A percentile compares a stretch with the other conserved stretches of the same genome.
Evolutionary conservation across 768 basidiomycete genomes (phyloP).

Genomic region (Chalciporus chontae): DNA sequence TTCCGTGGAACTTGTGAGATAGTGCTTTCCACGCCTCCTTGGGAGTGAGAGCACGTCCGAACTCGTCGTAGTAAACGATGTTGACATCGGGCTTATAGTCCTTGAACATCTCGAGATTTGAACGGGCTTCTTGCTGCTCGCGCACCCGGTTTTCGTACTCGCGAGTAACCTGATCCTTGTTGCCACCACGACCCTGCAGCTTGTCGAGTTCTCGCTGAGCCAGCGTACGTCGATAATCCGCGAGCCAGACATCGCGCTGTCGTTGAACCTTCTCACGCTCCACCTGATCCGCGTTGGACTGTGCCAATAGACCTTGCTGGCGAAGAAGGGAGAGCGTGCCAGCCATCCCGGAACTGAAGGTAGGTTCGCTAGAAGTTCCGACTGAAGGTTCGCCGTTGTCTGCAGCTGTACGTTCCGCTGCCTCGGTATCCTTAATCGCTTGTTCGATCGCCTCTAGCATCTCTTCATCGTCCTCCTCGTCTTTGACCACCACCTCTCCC

Average conservation of each 20-base stretch:
- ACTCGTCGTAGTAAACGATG: slow-evolving; percentile 95
- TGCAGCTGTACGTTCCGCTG: slow-evolving; percentile 41
- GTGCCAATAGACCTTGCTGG: slow-evolving; percentile 84
- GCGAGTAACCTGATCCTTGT: slow-evolving; percentile 89
- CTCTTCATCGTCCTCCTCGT: slow-evolving; percentile 76
- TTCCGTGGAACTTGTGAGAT: slow-evolving; percentile 97
- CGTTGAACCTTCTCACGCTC: slow-evolving; percentile 82
- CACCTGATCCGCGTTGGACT: slow-evolving; percentile 54
- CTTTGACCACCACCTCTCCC: slow-evolving; percentile 75
- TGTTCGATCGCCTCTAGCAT: slow-evolving; percentile 79
- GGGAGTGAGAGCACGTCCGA: slow-evolving; percentile 79
- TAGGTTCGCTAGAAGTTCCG: slow-evolving; percentile 76
- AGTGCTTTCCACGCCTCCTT: slow-evolving; percentile 99
- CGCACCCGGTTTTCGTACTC: slow-evolving; percentile 93
- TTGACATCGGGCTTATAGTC: slow-evolving; percentile 97
- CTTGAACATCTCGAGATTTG: slow-evolving; percentile 79
- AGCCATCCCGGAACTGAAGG: slow-evolving; percentile 80
- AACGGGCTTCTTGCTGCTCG: slow-evolving; percentile 87
- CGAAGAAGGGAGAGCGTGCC: slow-evolving; percentile 85
- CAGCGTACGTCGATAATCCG: slow-evolving; percentile 72
- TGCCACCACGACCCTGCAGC: slow-evolving; percentile 69
- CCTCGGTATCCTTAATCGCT: slow-evolving; percentile 60
- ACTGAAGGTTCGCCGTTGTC: slow-evolving; percentile 34
- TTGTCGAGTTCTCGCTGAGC: slow-evolving; percentile 80
- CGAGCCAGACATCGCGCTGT: slow-evolving; percentile 87